phyloP scores from a whole-genome alignment of 352 stramenopile genomes.

The Phytopythium litorale region DNA sequence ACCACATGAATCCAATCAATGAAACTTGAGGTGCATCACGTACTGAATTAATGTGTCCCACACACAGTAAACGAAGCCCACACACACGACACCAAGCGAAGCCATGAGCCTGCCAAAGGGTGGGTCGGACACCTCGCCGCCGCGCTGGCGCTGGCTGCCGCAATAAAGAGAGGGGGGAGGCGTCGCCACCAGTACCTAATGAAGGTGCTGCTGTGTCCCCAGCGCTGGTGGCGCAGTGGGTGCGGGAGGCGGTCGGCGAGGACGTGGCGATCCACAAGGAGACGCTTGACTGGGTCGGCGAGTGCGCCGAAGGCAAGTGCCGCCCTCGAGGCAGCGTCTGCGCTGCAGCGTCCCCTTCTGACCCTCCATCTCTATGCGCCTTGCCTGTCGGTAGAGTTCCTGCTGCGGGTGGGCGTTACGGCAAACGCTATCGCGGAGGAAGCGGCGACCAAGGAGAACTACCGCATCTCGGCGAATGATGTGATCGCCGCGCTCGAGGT shows the following conservation, averaged over 20 bases:
- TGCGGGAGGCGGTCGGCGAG: constrained; percentile 53
- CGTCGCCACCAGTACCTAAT: not conserved
- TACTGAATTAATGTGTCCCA: too few species aligned
- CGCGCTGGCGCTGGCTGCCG: too few species aligned
- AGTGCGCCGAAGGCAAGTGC: constrained; percentile 41
- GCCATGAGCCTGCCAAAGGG: too few species aligned
- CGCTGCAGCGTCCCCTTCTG: not conserved
- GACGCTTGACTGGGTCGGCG: constrained; percentile 60
- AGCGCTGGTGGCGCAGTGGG: constrained; percentile 36
- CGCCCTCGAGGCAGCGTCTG: not conserved
- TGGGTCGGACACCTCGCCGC: too few species aligned
- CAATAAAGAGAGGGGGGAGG: too few species aligned
- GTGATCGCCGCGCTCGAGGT: constrained; percentile 55
- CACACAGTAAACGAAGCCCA: too few species aligned
- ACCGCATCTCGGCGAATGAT: constrained; percentile 61
- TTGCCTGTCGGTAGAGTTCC: constrained; percentile 29
- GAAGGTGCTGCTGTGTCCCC: not conserved
- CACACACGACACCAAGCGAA: too few species aligned
- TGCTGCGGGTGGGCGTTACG: constrained; percentile 36
- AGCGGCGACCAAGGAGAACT: constrained; percentile 57
- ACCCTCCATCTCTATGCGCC: too few species aligned
- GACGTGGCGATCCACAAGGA: constrained; percentile 56
- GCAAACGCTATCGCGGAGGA: constrained; percentile 51
- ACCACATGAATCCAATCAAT: not conserved
- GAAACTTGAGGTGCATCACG: too few species aligned